Evolutionary conservation across 805 yeast genomes (phyloP), one percentile per base, ranked within the genome.

Genomic region (Starmerella sp.): DNA sequence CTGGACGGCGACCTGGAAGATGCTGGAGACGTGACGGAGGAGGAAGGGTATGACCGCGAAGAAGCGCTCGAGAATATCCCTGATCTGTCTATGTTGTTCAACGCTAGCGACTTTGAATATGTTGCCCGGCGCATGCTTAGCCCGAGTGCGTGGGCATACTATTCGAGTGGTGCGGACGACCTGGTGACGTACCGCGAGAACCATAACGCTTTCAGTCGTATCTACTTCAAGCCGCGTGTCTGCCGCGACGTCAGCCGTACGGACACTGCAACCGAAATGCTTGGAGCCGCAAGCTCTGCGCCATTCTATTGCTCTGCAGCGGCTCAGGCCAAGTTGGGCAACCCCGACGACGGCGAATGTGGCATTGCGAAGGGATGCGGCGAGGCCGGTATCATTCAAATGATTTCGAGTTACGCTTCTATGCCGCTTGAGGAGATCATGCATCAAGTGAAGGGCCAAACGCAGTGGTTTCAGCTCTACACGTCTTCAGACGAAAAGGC

Each of bases 301-400:
- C 97, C 97, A 13, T 88, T 91, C 68, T 90, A 90, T 66, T 80
- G 84, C 53, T 77, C 91, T 39, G 97, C 97, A 0, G 87, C 97
- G 5, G 97, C 97, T 0, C 74, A 87, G 60, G 96, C 95, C 42
- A 84, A 82, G 66, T 75, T 90, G 62, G 97, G 97, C 4, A 91
- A 90, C 66, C 49, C 49, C 14, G 89, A 88, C 3, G 96, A 87
- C 45, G 97, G 97, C 55, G 97, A 91, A 69, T 78, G 80, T 57
- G 87, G 84, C 14, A 78, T 90, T 60, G 88, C 97, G 1, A 76
- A 84, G 63, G 88, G 87, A n/a, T 84, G 95, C 41, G 89, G 82
- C 44, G 75, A 77, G 54, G 85, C 86, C 52, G 79, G 73, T 46
- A 75, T 82, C 35, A 81, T 84, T 57, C 97, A 90, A 69, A 90